Conservation (phyloP, 345 rosid species). For the Salix purpurea region DNA sequence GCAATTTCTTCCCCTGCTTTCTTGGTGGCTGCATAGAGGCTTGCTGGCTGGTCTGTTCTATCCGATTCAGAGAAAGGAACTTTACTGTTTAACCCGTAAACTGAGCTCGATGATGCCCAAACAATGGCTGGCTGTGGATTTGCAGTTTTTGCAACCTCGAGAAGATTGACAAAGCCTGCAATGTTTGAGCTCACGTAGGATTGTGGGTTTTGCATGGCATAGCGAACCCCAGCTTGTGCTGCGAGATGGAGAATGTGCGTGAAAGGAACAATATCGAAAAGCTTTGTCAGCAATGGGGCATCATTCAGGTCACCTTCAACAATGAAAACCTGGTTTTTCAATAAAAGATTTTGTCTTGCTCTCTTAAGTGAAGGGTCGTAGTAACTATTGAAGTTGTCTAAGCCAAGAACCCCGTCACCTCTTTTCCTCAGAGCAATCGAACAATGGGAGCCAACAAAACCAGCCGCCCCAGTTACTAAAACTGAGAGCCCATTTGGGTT, state of each 20-base stretch:
- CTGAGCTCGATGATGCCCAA: slow-evolving; percentile 26
- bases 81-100: slow-evolving; percentile 20
- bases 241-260: slow-evolving; percentile 25
- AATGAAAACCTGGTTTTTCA: slow-evolving; percentile 16
- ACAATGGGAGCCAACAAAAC: slow-evolving; percentile 24
- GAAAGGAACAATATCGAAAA: slow-evolving; percentile 23
- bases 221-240: slow-evolving; percentile 28
- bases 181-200: slow-evolving; percentile 21
- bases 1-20: slow-evolving; percentile 30
- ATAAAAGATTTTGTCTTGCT: slow-evolving; percentile 10
- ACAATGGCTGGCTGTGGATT: slow-evolving; percentile 23
- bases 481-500: slow-evolving; percentile 14
- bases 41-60: slow-evolving; percentile 25
- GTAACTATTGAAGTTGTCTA: slow-evolving; percentile 24
- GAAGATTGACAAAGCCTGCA: slow-evolving; percentile 23
- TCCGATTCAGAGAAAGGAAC: slow-evolving; percentile 23
- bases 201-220: slow-evolving; percentile 26
- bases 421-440: slow-evolving; percentile 23
- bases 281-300: slow-evolving; percentile 9
- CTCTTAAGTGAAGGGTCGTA: slow-evolving; percentile 20
- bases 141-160: slow-evolving; percentile 17
- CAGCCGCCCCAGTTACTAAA: slow-evolving; percentile 22
- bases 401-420: slow-evolving; percentile 26
- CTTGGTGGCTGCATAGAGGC: slow-evolving; percentile 26
- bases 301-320: slow-evolving; percentile 24